phyloP scores from a whole-genome alignment of 345 rosid genomes.

The Brassica incana region DNA sequence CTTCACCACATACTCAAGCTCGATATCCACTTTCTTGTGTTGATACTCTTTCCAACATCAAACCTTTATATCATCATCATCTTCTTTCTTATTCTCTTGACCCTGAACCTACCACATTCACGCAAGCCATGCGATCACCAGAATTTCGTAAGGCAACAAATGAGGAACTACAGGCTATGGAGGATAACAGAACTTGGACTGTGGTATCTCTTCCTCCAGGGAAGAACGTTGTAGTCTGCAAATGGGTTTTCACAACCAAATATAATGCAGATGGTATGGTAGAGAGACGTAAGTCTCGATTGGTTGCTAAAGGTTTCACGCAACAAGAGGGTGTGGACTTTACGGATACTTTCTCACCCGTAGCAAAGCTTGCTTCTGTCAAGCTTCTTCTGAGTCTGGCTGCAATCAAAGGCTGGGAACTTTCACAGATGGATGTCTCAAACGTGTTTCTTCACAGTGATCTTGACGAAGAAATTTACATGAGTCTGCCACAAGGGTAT shows the following conservation, averaged over 20 bases:
- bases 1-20: background rate
- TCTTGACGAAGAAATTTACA: background rate
- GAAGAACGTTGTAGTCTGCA: background rate
- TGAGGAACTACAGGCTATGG: background rate
- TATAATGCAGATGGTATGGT: background rate
- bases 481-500: background rate
- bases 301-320: background rate
- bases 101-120: background rate
- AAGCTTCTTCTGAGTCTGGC: background rate
- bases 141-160: background rate
- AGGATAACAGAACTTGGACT: background rate
- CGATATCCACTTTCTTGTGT: background rate
- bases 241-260: background rate
- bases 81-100: background rate
- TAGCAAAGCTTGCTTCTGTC: background rate
- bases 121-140: background rate
- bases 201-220: background rate
- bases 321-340: background rate
- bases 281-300: background rate
- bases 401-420: background rate
- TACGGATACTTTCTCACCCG: background rate
- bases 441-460: background rate
- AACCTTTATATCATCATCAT: background rate
- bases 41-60: background rate
- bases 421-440: background rate